phyloP scores from a whole-genome alignment of 352 stramenopile species.

The Globisporangium abappressorium region DNA sequence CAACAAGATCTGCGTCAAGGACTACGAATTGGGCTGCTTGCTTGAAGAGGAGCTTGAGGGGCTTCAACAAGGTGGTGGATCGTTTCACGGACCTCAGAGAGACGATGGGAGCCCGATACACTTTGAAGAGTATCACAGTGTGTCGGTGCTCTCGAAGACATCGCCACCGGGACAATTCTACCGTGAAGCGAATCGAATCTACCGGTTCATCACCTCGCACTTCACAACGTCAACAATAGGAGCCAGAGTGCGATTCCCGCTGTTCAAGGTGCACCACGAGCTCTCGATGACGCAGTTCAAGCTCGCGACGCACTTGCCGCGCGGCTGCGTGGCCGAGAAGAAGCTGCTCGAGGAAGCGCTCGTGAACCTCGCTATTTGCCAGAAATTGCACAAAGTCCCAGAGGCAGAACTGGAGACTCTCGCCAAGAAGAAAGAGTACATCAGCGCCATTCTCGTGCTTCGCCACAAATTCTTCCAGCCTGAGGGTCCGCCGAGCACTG shows the following conservation, averaged over 20 bases:
- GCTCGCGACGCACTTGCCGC: constrained; percentile 48
- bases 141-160: constrained; percentile 32
- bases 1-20: constrained; percentile 26
- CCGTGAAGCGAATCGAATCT: constrained; percentile 54
- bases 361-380: constrained; percentile 26
- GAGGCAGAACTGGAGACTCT: background rate
- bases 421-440: constrained; percentile 32
- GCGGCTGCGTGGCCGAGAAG: constrained; percentile 47
- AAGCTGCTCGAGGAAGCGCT: constrained; percentile 45
- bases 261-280: constrained; percentile 28
- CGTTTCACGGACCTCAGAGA: background rate
- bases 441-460: constrained; percentile 36
- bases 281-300: constrained; percentile 55
- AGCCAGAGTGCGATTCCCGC: constrained; percentile 16
- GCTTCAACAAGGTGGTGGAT: background rate
- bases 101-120: background rate
- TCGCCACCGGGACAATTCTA: constrained; percentile 51
- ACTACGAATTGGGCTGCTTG: constrained; percentile 50
- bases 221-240: background rate
- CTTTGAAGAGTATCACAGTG: constrained; percentile 7
- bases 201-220: constrained; percentile 32
- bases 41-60: constrained; percentile 43
- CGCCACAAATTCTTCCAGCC: constrained; percentile 60
- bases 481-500: constrained; percentile 19
- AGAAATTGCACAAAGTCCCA: constrained; percentile 3